phyloP scores from a whole-genome alignment of 371 early-diverging fungal species.

The Blakeslea trispora region DNA sequence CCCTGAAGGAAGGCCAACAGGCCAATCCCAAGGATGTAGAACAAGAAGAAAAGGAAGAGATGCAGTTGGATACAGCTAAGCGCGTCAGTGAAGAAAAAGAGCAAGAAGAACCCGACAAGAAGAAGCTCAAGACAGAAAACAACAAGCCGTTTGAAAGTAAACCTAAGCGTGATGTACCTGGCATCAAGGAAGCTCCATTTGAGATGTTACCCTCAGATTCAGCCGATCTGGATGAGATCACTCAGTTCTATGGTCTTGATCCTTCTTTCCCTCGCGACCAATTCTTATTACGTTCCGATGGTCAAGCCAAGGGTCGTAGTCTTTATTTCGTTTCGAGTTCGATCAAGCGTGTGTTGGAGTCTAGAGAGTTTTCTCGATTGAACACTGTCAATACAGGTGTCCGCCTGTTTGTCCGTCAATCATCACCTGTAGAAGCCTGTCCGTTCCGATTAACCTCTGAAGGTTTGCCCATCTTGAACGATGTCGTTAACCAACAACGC shows the following conservation, averaged over 20 bases:
- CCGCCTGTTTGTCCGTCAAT: conserved; percentile 78
- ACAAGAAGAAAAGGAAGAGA: conserved; percentile 3
- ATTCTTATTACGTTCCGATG: conserved; percentile 81
- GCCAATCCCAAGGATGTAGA: conserved; percentile 30
- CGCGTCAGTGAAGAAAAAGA: conserved; percentile 15
- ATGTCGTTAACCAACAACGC: conserved; percentile 57
- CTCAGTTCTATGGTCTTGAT: conserved; percentile 70
- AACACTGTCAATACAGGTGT: conserved; percentile 92
- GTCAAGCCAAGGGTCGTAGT: conserved; percentile 64
- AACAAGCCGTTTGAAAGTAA: conserved; percentile 28
- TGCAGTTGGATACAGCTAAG: conserved; percentile 13
- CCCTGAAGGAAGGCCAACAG: conserved; percentile 24
- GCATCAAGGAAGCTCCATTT: conserved; percentile 76
- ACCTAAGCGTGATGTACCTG: conserved; percentile 52
- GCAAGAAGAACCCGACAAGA: conserved; percentile 10
- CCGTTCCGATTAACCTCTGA: conserved; percentile 81
- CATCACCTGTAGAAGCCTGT: conserved; percentile 56
- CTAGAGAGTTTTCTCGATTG: conserved; percentile 66
- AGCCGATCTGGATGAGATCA: conserved; percentile 58
- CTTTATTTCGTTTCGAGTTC: conserved; percentile 81
- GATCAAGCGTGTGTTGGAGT: conserved; percentile 71
- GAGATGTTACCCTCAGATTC: conserved; percentile 64
- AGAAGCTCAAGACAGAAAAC: conserved; percentile 24
- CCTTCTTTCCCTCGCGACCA: conserved; percentile 75
- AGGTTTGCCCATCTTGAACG: conserved; percentile 70